phyloP scores from a whole-genome alignment of 306 rosid genomes.

The Medicago arabica region DNA sequence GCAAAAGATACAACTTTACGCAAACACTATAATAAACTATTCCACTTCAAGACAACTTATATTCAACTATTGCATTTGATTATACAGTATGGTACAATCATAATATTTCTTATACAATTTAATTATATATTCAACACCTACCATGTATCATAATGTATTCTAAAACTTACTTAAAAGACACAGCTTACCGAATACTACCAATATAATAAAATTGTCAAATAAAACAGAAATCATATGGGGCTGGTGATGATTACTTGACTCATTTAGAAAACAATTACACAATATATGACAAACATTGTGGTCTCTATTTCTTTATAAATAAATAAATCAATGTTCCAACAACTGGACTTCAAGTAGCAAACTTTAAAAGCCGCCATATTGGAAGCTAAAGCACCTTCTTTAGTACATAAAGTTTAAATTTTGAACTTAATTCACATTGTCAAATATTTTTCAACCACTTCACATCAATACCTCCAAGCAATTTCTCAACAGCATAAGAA shows the following conservation, averaged over 20 bases:
- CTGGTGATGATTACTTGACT: neutral
- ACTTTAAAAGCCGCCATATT: neutral
- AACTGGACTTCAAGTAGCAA: neutral
- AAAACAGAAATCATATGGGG: too few species aligned
- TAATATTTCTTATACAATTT: neutral
- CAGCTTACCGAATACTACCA: neutral
- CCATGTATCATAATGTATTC: neutral
- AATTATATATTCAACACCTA: neutral
- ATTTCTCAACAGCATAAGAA: neutral
- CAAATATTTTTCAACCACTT: neutral
- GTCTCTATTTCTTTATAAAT: neutral
- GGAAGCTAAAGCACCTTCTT: neutral
- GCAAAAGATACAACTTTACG: neutral
- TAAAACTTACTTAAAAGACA: neutral
- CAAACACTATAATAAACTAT: neutral
- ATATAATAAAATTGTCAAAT: neutral
- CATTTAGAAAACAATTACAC: neutral
- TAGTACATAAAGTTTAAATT: too few species aligned
- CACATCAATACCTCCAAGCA: slow-evolving; percentile 14
- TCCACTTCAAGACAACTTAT: neutral
- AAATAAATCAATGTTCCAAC: neutral
- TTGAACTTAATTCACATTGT: neutral
- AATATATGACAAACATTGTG: neutral
- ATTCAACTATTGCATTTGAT: neutral
- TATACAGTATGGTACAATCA: neutral